Evolutionary conservation across 129 eudicot species (phyloP).

Genomic region (Tagetes patula): DNA sequence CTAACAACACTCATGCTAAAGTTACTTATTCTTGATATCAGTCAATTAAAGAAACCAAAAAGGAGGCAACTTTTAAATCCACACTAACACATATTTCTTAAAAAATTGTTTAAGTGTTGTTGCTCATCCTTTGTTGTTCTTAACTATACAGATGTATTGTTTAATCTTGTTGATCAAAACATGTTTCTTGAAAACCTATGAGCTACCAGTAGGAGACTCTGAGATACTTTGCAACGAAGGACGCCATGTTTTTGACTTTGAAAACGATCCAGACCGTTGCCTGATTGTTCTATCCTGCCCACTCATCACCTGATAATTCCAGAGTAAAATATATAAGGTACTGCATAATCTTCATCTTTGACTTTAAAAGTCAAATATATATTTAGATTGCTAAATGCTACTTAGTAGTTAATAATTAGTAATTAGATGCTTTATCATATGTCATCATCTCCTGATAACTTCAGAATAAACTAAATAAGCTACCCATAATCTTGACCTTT

Average conservation of each 20-base stretch:
- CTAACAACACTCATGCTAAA: slow-evolving; percentile 14
- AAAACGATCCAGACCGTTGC: slow-evolving; percentile 56
- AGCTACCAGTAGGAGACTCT: slow-evolving; percentile 63
- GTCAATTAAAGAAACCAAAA: slow-evolving; percentile 17
- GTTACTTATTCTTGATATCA: not conserved
- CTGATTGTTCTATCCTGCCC: slow-evolving; percentile 44
- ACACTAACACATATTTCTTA: slow-evolving; percentile 33
- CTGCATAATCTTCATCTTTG: slow-evolving; percentile 29
- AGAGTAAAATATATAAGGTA: not conserved
- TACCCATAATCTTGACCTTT: slow-evolving; percentile 26
- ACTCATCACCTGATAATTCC: slow-evolving; percentile 34
- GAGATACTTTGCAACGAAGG: slow-evolving; percentile 89
- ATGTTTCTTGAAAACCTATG: slow-evolving; percentile 16
- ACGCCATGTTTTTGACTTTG: slow-evolving; percentile 80
- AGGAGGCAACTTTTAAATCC: slow-evolving; percentile 38
- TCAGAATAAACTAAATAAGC: not conserved
- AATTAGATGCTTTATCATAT: slow-evolving; percentile 34
- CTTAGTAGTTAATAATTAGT: not conserved
- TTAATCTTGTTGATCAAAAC: slow-evolving; percentile 29
- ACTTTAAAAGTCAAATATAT: slow-evolving; percentile 3
- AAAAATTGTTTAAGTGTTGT: slow-evolving; percentile 31
- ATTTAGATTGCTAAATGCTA: slow-evolving; percentile 1
- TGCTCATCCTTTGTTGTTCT: slow-evolving; percentile 29
- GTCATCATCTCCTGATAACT: slow-evolving; percentile 35
- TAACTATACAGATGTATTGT: slow-evolving; percentile 50